Base-by-base conservation (phyloP, 2,329 filamentous ascomycete species). In the Acrocalymma vagum region DNA sequence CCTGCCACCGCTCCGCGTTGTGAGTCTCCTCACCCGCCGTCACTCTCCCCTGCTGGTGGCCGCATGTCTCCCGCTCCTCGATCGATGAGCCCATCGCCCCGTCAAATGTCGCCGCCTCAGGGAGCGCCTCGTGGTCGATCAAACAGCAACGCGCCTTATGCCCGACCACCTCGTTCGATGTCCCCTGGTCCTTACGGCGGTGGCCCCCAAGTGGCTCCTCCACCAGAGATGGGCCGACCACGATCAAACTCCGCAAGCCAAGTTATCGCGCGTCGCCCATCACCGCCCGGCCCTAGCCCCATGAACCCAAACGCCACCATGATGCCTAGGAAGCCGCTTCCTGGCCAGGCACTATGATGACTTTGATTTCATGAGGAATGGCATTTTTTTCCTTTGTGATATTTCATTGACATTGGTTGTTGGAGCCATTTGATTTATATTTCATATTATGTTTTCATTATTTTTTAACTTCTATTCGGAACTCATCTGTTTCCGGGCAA, bases 1-100 rank as follows among this genome's bases (percentile, higher is more conserved):
- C 76, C 78, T 4, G 69, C 63, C 29, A 69, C 72, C 42, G 70
- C 75, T 17, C 76, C 77, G 39, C n/a, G n/a, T n/a, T n/a, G n/a
- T n/a, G 62, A 55, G 45, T 79, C 79, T 15, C 78, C 79, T 64
- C 75, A 27, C 70, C 62, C 69, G 16, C 67, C 72, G 40, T 62
- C 69, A 20, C 70, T 71, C 67, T 76, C 74, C 18, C 76, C 76
- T 13, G 54, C 52, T 20, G 51, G 45, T 33, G 59, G 60, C 24
- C 62, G 53, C 30, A 65, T 60, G 48, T 63, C 60, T 22, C 62
- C 63, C 11, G 53, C 49, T 29, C 57, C 55, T 18, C 63, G 56
- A 25, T 50, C 58, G n/a, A 61, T 62, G 59, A 63, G 55, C 41
- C 66, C 65, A 9, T 64, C 65, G n/a, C 65, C 67, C 13, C 60